Base-by-base conservation (phyloP, 805 yeast species). In the Kodamaea neixiangensis region DNA sequence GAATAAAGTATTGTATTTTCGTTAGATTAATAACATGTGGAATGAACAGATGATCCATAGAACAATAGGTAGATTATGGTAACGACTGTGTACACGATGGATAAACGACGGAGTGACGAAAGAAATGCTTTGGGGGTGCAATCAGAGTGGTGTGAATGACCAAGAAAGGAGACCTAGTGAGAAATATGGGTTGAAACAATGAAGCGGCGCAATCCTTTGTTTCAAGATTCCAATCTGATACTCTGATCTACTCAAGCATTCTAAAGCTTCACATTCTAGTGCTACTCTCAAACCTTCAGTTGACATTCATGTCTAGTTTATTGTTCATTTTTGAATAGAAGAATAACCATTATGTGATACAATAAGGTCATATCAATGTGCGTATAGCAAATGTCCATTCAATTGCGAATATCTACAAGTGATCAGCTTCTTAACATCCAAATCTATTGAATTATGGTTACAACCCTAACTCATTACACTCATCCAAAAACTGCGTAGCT, bases 401-500 rank as follows among this genome's bases (percentile, higher is more conserved):
- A n/a, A n/a, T n/a, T n/a, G n/a, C n/a, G n/a, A n/a, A n/a, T n/a
- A n/a, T n/a, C n/a, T n/a, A n/a, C n/a, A n/a, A n/a, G n/a, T n/a
- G n/a, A n/a, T n/a, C n/a, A n/a, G n/a, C n/a, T n/a, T n/a, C n/a
- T n/a, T n/a, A n/a, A n/a, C n/a, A n/a, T n/a, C 13, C n/a, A 7
- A 14, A 6, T 22, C 17, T 3, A 21, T 21, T 18, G 10, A 7
- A 19, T 41, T 6, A 15, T 35, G 39, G 7, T 38, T 39, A 44
- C 11, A 51, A 57, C 3, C 83, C 86, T 52, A 88, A 71, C 40
- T 66, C 72, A 3, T 81, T 67, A 59, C 90, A 80, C 63, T 90
- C 96, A 21, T 74, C 63, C 58, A 90, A 72, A 59, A 89, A 89
- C 40, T 81, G 86, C 14, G 68, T 68, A 2, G 96, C 92, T 0